Evolutionary conservation across 2,329 filamentous ascomycete genomes (phyloP), one percentile per base, ranked within the genome.

Genomic region (Paraconiothyrium brasiliense): DNA sequence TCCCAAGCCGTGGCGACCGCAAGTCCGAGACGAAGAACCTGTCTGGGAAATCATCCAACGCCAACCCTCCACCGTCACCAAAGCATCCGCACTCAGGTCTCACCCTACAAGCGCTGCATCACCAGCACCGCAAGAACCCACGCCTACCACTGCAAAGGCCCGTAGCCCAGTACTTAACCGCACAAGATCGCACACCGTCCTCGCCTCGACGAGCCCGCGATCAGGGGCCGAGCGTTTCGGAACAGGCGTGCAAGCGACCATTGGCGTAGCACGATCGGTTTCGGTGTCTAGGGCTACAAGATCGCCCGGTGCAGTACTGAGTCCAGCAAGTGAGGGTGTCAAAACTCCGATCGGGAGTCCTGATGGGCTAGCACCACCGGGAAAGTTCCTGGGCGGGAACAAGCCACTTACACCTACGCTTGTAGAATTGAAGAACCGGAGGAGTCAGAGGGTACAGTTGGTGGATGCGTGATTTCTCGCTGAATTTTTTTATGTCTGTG

Each of bases 381-480:
- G 73, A 50, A 64, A 69, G 13, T 41, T 77, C 35, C 68, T 73
- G 4, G 74, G 76, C 6, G 61, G 60, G 22, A 68, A 71, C 24
- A 68, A 71, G 56, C 63, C 69, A 16, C 66, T 79, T 4, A 77
- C 72, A 34, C 76, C 76, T 14, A 78, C 71, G 2, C 63, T 79
- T 62, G 76, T 79, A 6, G 74, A 79, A 50, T 67, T 79, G 39
- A 70, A 69, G 61, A 77, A 77, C 35, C 65, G 76, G 13, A 76
- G 71, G 67, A 77, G 74, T 59, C 75, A 77, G 48, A 65, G 72
- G 51, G 76, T 77, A 44, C 71, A 75, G 62, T 57, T 78, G 39
- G 76, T 75, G n/a, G 73, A 78, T 58, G 72, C 69, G 11, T 78
- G 68, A 64, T 16, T 41, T 47, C 43, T 37, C 7, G 14, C 41